Evolutionary conservation across 176 grass and related monocot genomes (phyloP), one percentile per base, ranked within the genome.

Genomic region (Zea mays): DNA sequence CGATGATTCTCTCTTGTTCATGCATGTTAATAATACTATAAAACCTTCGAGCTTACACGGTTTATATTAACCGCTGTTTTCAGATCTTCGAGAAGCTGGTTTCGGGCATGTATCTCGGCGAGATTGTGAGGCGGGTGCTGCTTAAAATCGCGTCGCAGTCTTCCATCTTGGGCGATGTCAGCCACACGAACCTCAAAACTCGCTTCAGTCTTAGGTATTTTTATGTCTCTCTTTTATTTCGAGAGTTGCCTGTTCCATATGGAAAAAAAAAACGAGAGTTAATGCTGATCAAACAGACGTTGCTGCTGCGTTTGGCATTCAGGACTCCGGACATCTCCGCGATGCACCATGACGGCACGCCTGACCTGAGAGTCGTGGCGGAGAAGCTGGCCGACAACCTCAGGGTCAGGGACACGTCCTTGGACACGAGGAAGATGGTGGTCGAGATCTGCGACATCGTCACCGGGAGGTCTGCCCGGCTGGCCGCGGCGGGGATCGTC

Each of bases 61-160:
- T 68, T 15, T 27, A 27, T 27, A 27, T 27, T 39, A 76, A 55
- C 55, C 13, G 7, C 65, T 76, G 2, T 16, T 69, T 61, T 39
- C 82, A 93, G 91, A 88, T 93, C 63, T 94, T 88, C 12, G 91
- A 98, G 85, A 98, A 98, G 76, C 40, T 93, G 71, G 80, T 98
- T 67, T 90, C 95, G 0, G 91, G 95, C 14, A 79, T 94, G 87
- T 98, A 98, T 65, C 81, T 98, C 0, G 95, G 95, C 7, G 95
- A 98, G 59, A 81, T 94, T 14, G 91, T 98, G 5, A 87, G 95
- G 72, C 77, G 91, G 51, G 89, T 94, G 44, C 74, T 98, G 15
- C 79, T 92, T n/a, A 98, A 94, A 59, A 83, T 98, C n/a, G 77
- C 87, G 2, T 57, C 59, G 20, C 86, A 71, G 12, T 84, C 78